phyloP scores from a whole-genome alignment of 306 rosid species.

The Cyclanthera cordifolia region DNA sequence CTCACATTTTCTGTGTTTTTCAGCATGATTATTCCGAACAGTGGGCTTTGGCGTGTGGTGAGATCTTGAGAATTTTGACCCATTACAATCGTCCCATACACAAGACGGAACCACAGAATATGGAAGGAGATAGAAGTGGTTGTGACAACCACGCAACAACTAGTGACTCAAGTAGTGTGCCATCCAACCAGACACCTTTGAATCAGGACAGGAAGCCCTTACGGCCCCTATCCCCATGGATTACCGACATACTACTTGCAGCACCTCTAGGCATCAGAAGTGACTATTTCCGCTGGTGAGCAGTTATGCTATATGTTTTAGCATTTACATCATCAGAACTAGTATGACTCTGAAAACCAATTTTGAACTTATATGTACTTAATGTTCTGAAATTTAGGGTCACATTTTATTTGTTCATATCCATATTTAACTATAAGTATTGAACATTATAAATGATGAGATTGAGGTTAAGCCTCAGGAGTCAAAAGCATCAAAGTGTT shows the following conservation, averaged over 20 bases:
- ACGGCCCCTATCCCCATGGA: slow-evolving; percentile 95
- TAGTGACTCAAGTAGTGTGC: slow-evolving; percentile 45
- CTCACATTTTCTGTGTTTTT: slow-evolving; percentile 12
- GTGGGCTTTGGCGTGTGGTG: slow-evolving; percentile 98
- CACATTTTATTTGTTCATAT: background rate
- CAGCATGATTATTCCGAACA: slow-evolving; percentile 95
- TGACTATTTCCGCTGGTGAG: slow-evolving; percentile 97
- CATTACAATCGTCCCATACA: slow-evolving; percentile 94
- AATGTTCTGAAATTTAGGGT: background rate
- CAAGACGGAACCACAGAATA: slow-evolving; percentile 50
- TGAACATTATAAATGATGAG: background rate
- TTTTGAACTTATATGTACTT: background rate
- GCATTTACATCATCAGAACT: background rate
- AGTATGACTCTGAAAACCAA: background rate
- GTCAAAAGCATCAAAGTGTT: background rate
- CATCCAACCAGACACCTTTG: slow-evolving; percentile 32
- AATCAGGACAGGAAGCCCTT: slow-evolving; percentile 81
- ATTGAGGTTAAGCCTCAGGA: background rate
- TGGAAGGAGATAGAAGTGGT: slow-evolving; percentile 71
- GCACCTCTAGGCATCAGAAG: slow-evolving; percentile 91
- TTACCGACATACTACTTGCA: slow-evolving; percentile 75
- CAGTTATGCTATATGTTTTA: slow-evolving; percentile 3
- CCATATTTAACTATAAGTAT: background rate
- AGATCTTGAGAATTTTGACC: slow-evolving; percentile 84
- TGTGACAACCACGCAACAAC: slow-evolving; percentile 83